Evolutionary conservation across 2,329 filamentous ascomycete species (phyloP), one percentile per base, ranked within the genome.

Genomic region (Ceratocystis alfenasii): DNA sequence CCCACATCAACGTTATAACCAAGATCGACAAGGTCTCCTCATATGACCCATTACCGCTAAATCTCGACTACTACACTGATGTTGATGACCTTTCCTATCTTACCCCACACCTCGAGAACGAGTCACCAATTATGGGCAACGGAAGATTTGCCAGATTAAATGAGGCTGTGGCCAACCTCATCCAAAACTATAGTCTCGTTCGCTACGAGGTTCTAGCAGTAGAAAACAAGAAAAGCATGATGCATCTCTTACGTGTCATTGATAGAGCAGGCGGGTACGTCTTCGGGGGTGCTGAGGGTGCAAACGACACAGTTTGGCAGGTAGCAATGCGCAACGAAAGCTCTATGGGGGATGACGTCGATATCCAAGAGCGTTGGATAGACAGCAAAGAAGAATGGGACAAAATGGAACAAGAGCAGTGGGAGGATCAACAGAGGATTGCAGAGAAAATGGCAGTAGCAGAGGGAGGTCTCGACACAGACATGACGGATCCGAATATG

Each of bases 201-300:
- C 85, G 86, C 0, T 99, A 96, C 72, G 92, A 97, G 74, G 95
- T 95, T 0, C 78, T 99, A 36, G 92, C 94, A 0, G 91, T 99
- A 0, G 94, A 99, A 76, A 94, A 99, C 73, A 96, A 96, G 75
- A 89, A 88, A 76, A 95, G 89, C 73, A 96, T 99, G 91, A 95
- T 95, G 84, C 87, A 89, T 70, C 79, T 99, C 3, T 78, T 99
- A 63, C 85, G 88, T 59, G 87, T 93, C 0, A 92, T 99, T 72
- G 94, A 99, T 74, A 84, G 94, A 53, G 93, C 94, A 0, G 87
- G 90, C 8, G 94, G 94, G 0, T 97, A 97, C 76, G 88, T 91
- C 0, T 96, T 99, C 77, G 92, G 92, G 0, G 83, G 87, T 4
- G 88, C 90, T 0, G 90, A 96, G 74, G 93, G 91, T 1, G 90